Conservation (phyloP, 352 stramenopile genomes). For the Pythium apleroticum region DNA sequence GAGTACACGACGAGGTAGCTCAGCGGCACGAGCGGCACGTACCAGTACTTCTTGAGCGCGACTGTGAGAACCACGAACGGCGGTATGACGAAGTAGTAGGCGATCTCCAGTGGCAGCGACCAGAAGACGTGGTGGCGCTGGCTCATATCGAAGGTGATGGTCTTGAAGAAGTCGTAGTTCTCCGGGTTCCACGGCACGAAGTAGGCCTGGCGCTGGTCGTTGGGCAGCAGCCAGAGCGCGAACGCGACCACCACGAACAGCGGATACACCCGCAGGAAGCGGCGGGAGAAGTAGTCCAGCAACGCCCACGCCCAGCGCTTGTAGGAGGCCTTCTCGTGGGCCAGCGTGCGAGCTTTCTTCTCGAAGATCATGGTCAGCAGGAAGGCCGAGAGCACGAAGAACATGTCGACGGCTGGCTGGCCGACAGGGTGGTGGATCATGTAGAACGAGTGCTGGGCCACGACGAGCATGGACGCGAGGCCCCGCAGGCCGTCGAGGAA, state of each 20-base stretch:
- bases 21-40: conserved; percentile 12
- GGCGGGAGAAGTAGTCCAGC: conserved; percentile 45
- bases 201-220: conserved; percentile 19
- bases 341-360: conserved; percentile 39
- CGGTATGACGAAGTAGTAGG: conserved; percentile 42
- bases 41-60: conserved; percentile 16
- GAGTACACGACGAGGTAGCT: conserved; percentile 25
- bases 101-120: conserved; percentile 35
- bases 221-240: not conserved
- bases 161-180: conserved; percentile 7
- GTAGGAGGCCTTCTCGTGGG: conserved; percentile 25
- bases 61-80: conserved; percentile 27
- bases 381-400: conserved; percentile 58
- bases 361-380: conserved; percentile 55
- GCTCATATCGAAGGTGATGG: conserved; percentile 4
- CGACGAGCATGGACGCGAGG: conserved; percentile 27
- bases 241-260: conserved; percentile 37
- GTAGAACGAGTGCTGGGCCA: conserved; percentile 29
- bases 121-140: conserved; percentile 23
- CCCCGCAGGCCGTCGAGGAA: conserved; percentile 34
- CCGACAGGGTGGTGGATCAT: conserved; percentile 40
- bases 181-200: not conserved
- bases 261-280: conserved; percentile 52
- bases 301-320: conserved; percentile 37
- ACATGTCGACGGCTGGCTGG: conserved; percentile 42